Percentiles rank a stretch among this genome's conserved stretches.
These are phyloP conservation scores for Tuber borchii DNA, from an alignment of 495 filamentous ascomycete genomes.

Conservation along the genomic window DNA sequence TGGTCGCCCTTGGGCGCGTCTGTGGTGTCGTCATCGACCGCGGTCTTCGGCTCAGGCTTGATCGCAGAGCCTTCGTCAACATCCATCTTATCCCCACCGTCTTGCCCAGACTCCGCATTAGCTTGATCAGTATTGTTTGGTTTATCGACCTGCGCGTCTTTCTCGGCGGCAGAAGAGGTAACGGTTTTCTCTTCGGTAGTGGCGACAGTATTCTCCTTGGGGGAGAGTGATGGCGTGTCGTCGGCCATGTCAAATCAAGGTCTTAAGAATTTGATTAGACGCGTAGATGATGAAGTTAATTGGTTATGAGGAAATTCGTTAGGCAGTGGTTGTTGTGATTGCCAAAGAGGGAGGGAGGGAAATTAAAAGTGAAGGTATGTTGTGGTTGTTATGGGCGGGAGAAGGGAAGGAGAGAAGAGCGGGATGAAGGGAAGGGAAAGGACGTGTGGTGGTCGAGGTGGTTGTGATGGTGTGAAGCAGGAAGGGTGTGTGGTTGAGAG, in stretches of 20 bases:
- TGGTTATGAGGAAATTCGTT: conserved; percentile 21
- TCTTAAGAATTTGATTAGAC: conserved; percentile 25
- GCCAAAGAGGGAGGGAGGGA: conserved; percentile 2
- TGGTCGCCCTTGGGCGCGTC: conserved; percentile 34
- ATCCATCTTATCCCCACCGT: neutral
- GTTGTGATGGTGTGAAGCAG: conserved; percentile 5
- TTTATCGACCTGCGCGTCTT: conserved; percentile 13
- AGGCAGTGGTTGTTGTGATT: conserved; percentile 11
- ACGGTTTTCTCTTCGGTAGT: conserved; percentile 8
- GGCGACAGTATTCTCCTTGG: conserved; percentile 25
- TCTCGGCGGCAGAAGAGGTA: conserved; percentile 26
- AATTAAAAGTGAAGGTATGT: neutral
- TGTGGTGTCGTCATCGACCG: conserved; percentile 30
- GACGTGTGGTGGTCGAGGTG: conserved; percentile 2
- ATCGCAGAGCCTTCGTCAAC: neutral
- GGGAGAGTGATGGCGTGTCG: conserved; percentile 33
- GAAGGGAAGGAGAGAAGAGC: conserved; percentile 16
- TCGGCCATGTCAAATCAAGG: conserved; percentile 34
- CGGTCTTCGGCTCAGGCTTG: conserved; percentile 9
- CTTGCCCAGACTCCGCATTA: neutral
- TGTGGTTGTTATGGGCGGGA: conserved; percentile 6
- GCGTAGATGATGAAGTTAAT: conserved; percentile 15
- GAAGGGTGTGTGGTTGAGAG: conserved; percentile 24
- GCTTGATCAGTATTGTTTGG: neutral
- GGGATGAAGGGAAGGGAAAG: conserved; percentile 4